A percentile compares a stretch with the other conserved stretches of the same genome.
Conservation (phyloP, 1,139 yeast genomes). For the Yamadazyma triangularis region DNA sequence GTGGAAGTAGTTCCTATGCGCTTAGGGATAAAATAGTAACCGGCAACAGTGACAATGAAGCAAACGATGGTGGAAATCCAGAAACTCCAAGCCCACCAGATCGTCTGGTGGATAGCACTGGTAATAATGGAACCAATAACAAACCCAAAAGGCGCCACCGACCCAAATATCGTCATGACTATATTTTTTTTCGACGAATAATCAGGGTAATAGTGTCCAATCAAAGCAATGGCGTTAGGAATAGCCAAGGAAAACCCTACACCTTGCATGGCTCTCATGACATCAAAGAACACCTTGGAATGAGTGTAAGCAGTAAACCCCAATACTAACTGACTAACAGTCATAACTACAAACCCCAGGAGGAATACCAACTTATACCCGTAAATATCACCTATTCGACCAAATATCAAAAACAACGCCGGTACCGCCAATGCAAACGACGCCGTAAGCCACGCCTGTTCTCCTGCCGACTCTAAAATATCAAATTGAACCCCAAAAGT, state of each 20-base stretch:
- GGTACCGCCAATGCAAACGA: constrained; percentile 58
- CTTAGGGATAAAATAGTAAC: constrained; percentile 41
- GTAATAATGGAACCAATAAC: constrained; percentile 46
- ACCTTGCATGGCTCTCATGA: constrained; percentile 57
- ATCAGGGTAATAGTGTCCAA: constrained; percentile 48
- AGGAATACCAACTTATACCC: constrained; percentile 52
- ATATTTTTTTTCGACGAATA: constrained; percentile 33
- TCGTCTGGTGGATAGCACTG: constrained; percentile 35
- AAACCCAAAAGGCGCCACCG: constrained; percentile 58
- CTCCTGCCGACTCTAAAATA: constrained; percentile 33
- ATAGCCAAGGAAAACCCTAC: constrained; percentile 53
- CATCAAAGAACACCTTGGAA: constrained; percentile 41
- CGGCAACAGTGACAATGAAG: constrained; percentile 21
- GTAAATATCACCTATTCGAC: constrained; percentile 59
- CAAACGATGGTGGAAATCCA: constrained; percentile 44
- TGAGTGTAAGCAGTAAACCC: constrained; percentile 47
- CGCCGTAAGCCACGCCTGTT: constrained; percentile 57
- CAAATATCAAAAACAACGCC: constrained; percentile 56
- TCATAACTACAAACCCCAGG: constrained; percentile 44
- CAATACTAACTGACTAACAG: constrained; percentile 45
- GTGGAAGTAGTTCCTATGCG: constrained; percentile 18
- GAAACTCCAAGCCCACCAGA: constrained; percentile 57
- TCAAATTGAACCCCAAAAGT: constrained; percentile 35
- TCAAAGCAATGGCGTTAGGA: constrained; percentile 55
- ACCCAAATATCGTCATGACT: constrained; percentile 49